Conservation (phyloP, 352 stramenopile genomes). For the Phytophthora melonis region DNA sequence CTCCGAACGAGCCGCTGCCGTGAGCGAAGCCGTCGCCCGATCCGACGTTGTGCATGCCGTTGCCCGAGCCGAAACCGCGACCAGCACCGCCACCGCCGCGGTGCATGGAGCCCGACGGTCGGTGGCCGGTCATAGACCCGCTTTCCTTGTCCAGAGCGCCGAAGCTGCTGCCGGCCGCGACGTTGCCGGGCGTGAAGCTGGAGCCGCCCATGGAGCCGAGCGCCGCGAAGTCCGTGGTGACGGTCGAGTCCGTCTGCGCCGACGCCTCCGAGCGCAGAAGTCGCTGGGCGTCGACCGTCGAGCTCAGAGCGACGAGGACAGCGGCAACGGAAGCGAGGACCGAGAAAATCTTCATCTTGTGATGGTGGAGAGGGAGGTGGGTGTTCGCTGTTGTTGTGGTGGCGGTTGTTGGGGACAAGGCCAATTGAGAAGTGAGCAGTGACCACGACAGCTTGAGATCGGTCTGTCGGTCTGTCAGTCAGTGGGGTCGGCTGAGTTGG, state of each 20-base stretch:
- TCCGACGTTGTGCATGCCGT: slow-evolving; percentile 34
- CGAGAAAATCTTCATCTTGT: slow-evolving; percentile 32
- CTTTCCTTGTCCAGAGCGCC: slow-evolving; percentile 10
- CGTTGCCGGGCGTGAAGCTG: slow-evolving; percentile 25
- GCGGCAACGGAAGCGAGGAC: slow-evolving; percentile 14
- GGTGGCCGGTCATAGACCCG: slow-evolving; percentile 10
- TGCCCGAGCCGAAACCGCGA: slow-evolving; percentile 21
- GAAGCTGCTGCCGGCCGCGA: slow-evolving; percentile 8
- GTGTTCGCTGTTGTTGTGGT: too few relatives aligned
- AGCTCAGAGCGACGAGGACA: slow-evolving; percentile 12
- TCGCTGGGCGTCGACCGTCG: slow-evolving; percentile 25
- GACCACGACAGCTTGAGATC: not conserved
- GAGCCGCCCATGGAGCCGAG: slow-evolving; percentile 20
- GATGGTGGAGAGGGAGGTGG: too few relatives aligned
- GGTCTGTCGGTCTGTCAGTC: not conserved
- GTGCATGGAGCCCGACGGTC: slow-evolving; percentile 16
- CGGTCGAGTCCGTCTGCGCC: slow-evolving; percentile 17
- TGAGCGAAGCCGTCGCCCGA: slow-evolving; percentile 15
- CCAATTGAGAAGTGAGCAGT: slow-evolving; percentile 19
- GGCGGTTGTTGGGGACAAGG: slow-evolving; percentile 9
- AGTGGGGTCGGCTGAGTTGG: not conserved
- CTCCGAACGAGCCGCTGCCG: slow-evolving; percentile 21
- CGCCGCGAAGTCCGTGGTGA: slow-evolving; percentile 24
- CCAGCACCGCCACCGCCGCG: not conserved
- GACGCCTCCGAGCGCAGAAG: slow-evolving; percentile 33